These are phyloP conservation scores for Colletotrichum falcatum DNA, from an alignment of 2,329 filamentous ascomycete species.

Conservation along the genomic window DNA sequence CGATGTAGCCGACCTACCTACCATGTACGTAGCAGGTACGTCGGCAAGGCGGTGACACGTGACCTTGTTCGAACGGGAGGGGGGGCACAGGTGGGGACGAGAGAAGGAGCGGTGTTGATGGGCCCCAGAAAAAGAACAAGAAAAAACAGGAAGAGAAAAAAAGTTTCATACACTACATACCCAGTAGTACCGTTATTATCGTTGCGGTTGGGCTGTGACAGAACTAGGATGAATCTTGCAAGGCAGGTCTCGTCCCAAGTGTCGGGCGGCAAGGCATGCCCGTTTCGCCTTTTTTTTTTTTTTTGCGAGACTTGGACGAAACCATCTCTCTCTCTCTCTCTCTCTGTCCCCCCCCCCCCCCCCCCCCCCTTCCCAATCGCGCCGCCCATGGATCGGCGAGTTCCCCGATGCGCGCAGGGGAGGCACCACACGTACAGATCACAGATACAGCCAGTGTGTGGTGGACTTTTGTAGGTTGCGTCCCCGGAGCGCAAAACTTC, in stretches of 20 bases:
- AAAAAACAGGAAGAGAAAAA: not conserved
- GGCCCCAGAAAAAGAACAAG: slow-evolving; percentile 13
- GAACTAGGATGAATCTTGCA: not conserved
- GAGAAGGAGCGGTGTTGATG: slow-evolving; percentile 31
- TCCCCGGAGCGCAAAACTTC: slow-evolving; percentile 4
- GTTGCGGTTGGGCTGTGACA: not conserved
- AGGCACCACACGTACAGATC: too few relatives aligned
- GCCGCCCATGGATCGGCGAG: slow-evolving; percentile 3
- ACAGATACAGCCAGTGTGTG: not conserved
- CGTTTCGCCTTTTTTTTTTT: not conserved
- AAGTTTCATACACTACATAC: slow-evolving; percentile 10
- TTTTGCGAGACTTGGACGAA: slow-evolving; percentile 7
- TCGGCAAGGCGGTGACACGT: slow-evolving; percentile 23
- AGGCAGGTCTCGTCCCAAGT: not conserved
- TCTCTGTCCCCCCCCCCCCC: too few relatives aligned
- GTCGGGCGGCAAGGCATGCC: not conserved
- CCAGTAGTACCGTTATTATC: not conserved
- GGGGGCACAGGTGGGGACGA: too few relatives aligned
- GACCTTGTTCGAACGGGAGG: not conserved
- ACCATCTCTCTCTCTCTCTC: too few relatives aligned
- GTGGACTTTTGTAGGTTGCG: not conserved
- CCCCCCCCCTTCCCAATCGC: too few relatives aligned
- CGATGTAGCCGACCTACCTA: too few relatives aligned
- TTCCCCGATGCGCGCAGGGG: slow-evolving; percentile 14
- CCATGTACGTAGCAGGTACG: too few relatives aligned